These are phyloP conservation scores for Pleurotus tuoliensis DNA, from an alignment of 768 basidiomycete genomes.

Conservation along the genomic window DNA sequence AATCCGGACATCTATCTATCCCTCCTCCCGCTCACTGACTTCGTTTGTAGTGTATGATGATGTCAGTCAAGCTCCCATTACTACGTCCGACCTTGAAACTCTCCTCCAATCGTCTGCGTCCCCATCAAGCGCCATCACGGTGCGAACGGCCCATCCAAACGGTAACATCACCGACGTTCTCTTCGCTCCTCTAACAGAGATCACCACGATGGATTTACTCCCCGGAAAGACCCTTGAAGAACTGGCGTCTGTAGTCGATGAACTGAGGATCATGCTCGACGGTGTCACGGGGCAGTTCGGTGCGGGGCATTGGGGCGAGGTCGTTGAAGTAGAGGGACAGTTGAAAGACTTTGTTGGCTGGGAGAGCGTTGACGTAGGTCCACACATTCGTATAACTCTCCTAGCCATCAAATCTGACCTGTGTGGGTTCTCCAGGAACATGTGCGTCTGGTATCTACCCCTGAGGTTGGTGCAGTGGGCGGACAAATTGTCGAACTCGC, in stretches of 20 bases:
- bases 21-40: no score
- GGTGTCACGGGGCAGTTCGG: constrained; percentile 3
- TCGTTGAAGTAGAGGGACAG: not conserved
- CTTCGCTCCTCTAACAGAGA: constrained; percentile 1
- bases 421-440: not conserved
- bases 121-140: not conserved
- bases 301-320: not conserved
- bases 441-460: not conserved
- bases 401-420: not conserved
- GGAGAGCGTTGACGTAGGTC: constrained; percentile 1
- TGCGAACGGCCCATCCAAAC: not conserved
- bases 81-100: not conserved
- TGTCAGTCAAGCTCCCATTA: not conserved
- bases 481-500: not conserved
- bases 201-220: not conserved
- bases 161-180: not conserved
- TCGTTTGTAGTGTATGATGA: not conserved
- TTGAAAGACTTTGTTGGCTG: constrained; percentile 1
- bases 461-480: constrained; percentile 1
- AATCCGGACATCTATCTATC: no score
- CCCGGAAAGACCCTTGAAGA: not conserved
- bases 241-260: not conserved
- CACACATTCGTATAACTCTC: not conserved
- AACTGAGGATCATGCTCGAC: not conserved
- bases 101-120: not conserved